Evolutionary conservation across 2,329 filamentous ascomycete species (phyloP), one percentile per base, ranked within the genome.

Genomic region (Trichothecium roseum): DNA sequence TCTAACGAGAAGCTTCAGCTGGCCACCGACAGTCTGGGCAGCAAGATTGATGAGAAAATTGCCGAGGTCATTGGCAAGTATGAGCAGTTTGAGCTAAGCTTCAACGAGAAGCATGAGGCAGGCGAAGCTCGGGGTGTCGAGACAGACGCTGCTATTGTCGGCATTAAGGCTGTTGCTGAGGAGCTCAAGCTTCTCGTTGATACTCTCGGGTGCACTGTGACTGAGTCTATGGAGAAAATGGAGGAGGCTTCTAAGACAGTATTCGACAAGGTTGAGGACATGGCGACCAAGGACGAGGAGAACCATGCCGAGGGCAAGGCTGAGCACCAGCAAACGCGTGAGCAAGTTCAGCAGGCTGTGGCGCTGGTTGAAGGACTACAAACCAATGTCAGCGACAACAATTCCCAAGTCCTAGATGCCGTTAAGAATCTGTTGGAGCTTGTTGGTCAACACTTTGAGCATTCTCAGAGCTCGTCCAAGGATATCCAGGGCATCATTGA

Each of bases 161-260:
- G 70, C 41, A 89, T 83, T 18, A 94, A 87, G 59, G 69, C 74
- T 4, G 74, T 93, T 36, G 78, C 86, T 0, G 88, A 95, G 41
- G 91, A 96, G 46, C 74, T 96, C 39, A 89, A 85, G 56, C 64
- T 84, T 8, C 75, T 93, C 1, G 80, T 94, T 38, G 87, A 94
- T 46, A 87, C 84, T 0, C 78, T 95, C 32, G 84, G 86, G 7
- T 76, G 77, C 26, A 81, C 79, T 6, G 78, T 94, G 36, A 84
- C 81, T 1, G 85, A 93, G 36, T 81, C 84, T 1, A 74, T 88
- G 38, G 84, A 94, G 50, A 89, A 87, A 58, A 82, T 89, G 71
- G 78, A 85, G 37, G 81, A 86, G 50, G 86, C 91, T 30, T 89
- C 85, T 7, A 85, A 84, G 61, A 87, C 83, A 0, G 84, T 94